Evolutionary conservation across 108 stramenopile genomes (phyloP), one percentile per base, ranked within the genome.

Genomic region (Seminavis robusta): DNA sequence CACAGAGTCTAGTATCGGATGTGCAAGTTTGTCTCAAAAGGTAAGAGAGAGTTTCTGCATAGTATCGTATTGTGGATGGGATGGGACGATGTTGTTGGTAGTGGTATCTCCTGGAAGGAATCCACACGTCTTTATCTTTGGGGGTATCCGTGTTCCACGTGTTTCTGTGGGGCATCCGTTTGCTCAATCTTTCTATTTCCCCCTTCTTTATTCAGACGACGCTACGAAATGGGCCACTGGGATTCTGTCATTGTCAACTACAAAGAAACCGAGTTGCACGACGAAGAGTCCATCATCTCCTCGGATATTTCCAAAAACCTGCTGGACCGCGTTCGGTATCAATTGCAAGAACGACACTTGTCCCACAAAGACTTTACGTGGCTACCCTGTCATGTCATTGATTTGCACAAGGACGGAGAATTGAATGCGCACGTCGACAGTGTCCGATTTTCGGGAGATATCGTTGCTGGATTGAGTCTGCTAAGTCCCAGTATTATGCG

Each of bases 351-450:
- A 19, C 26, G 57, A 40, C 83, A 87, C 54, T 56, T 84, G 38
- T n/a, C 38, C 10, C 21, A 31, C 60, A 59, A 19, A 40, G 33
- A 64, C 20, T 7, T 28, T 17, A 48, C 19, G 45, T 92, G 84
- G 84, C 78, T 92, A 9, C 85, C 86, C 13, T 87, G 88, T 52
- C 94, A 95, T 72, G 79, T 72, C 8, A 95, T 95, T 52, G 88
- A 95, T 59, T 68, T 91, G 33, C 65, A 69, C 1, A 61, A 52
- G 6, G 74, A 90, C 39, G 94, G 94, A 25, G 63, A 79, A 44
- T 63, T 95, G 16, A 75, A 72, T 23, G 73, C 91, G 30, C 95
- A 96, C 65, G 91, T 96, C 1, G 95, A 96, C 57, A 89, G 87
- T 24, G 71, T 94, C 30, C 84, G 87, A 52, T 96, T 94, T 48